Evolutionary conservation across 192 early-diverging fungal species (phyloP).

Genomic region (Pilaira anomala): DNA sequence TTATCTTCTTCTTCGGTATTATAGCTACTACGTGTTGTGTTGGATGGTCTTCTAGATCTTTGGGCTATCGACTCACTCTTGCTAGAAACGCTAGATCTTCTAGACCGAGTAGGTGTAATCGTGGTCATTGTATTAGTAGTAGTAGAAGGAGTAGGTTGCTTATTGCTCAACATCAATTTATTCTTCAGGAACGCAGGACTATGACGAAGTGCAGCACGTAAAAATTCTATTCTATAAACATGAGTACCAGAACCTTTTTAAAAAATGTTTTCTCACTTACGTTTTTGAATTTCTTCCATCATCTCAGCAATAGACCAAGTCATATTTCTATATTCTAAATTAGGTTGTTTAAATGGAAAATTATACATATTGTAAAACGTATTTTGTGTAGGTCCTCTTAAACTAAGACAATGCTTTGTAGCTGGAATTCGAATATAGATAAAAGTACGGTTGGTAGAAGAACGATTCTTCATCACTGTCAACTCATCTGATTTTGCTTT

Average conservation of each 20-base stretch:
- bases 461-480: conserved; percentile 78
- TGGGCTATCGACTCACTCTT: not conserved
- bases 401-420: conserved; percentile 67
- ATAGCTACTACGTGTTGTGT: not conserved
- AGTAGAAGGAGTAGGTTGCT: not conserved
- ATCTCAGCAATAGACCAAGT: conserved; percentile 76
- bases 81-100: not conserved
- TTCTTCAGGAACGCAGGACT: conserved; percentile 25
- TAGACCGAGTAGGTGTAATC: no score
- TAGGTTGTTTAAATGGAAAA: conserved; percentile 70
- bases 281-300: conserved; percentile 60
- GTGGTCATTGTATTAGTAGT: not conserved
- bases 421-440: conserved; percentile 85
- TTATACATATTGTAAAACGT: conserved; percentile 67
- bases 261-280: conserved; percentile 27
- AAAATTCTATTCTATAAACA: conserved; percentile 10
- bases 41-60: not conserved
- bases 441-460: conserved; percentile 84
- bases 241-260: not conserved
- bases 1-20: conserved; percentile 2
- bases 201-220: conserved; percentile 25
- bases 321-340: conserved; percentile 72
- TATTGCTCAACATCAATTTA: conserved; percentile 9
- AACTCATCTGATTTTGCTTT: conserved; percentile 45
- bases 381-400: conserved; percentile 67